A percentile compares a stretch with the other conserved stretches of the same genome.
Conservation (phyloP, 129 eudicot genomes). For the Artemisia argyi region DNA sequence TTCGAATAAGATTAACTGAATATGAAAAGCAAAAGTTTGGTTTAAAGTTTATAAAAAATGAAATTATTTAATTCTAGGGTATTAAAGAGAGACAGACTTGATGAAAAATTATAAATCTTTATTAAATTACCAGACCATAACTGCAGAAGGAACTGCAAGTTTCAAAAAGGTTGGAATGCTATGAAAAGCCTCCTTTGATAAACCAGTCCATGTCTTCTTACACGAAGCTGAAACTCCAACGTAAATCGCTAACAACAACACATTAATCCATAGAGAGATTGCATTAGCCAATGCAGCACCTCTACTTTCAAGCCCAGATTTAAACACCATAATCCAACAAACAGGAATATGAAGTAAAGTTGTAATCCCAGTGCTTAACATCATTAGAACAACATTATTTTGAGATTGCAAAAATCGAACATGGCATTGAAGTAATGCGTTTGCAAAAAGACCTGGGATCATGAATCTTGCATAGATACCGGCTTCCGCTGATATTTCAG, state of each 20-base stretch:
- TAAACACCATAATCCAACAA: constrained; percentile 65
- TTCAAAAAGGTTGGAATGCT: constrained; percentile 44
- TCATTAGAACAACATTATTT: constrained; percentile 63
- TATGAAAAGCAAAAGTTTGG: too few relatives aligned
- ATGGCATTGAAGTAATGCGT: constrained; percentile 63
- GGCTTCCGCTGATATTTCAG: constrained; percentile 62
- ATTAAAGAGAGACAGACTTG: too few relatives aligned
- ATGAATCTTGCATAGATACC: constrained; percentile 58
- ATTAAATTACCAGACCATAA: constrained; percentile 62
- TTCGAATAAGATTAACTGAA: too few relatives aligned
- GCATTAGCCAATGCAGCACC: constrained; percentile 79
- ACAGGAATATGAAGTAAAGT: constrained; percentile 44
- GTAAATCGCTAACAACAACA: constrained; percentile 46
- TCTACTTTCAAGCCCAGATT: constrained; percentile 57
- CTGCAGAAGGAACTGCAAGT: constrained; percentile 73
- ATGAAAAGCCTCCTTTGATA: constrained; percentile 55
- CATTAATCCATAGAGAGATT: constrained; percentile 66
- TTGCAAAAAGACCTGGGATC: constrained; percentile 62
- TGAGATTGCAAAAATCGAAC: constrained; percentile 68
- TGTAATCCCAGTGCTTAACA: constrained; percentile 60
- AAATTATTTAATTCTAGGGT: too few relatives aligned
- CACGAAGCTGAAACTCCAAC: constrained; percentile 60
- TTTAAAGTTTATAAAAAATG: too few relatives aligned
- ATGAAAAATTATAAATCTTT: too few relatives aligned
- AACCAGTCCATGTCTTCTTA: constrained; percentile 59